Base-by-base conservation (phyloP, 345 rosid genomes). In the Camelina laxa region DNA sequence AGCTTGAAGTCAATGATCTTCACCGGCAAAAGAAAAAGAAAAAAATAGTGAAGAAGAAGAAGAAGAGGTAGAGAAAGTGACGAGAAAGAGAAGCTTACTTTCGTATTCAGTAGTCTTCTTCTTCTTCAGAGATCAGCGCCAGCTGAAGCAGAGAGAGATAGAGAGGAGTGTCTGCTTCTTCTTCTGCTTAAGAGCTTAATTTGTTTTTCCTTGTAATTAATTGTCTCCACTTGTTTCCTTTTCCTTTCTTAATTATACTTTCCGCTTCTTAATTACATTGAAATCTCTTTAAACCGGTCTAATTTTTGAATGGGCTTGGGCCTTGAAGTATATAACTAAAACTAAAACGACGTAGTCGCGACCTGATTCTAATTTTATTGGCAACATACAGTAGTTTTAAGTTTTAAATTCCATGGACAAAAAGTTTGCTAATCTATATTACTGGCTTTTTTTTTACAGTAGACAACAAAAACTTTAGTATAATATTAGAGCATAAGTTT, bases 61-160 rank as follows among this genome's bases (percentile, higher is more conserved):
- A 2, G 38, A 31, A 31, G 35, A 33, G 1, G 45, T 48, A 9
- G 61, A 9, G 47, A 13, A 16, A 44, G 65, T 35, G 20, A 48
- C 44, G 72, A 51, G 33, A 33, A 17, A 14, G 16, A 67, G 45
- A 67, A 60, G 68, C 11, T 62, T 55, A 76, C 75, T 16, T 22
- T 24, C 8, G 65, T 10, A 35, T 4, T 1, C 9, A 30, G 35
- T 27, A 10, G 4, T 35, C 60, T 41, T 69, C 63, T 69, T 69
- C 63, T 68, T 48, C 62, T 44, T 64, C 64, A 1, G 45, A 51
- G 70, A 73, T 73, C 70, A 39, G 47, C n/a, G n/a, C n/a, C n/a
- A 73, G 77, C 55, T 42, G 22, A 57, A 57, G 12, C 24, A 22
- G 19, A 35, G 61, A 54, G 49, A 2, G 53, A n/a, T n/a, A n/a